phyloP scores from a whole-genome alignment of 2,329 filamentous ascomycete species.

The Fusarium devonianum region DNA sequence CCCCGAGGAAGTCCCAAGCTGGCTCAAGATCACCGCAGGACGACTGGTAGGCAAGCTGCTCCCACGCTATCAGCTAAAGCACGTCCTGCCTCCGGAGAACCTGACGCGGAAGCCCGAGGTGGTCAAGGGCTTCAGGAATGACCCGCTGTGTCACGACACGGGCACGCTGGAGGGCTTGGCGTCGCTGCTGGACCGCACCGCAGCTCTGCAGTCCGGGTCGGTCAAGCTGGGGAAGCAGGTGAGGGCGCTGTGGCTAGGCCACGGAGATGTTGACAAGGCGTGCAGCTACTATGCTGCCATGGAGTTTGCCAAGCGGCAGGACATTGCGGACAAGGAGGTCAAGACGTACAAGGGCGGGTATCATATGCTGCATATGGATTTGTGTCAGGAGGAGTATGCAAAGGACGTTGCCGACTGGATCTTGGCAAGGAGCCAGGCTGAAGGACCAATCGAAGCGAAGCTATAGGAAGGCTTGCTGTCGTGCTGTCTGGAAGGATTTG shows the following conservation, averaged over 20 bases:
- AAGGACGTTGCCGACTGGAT: constrained; percentile 74
- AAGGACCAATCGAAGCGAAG: constrained; percentile 45
- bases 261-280: constrained; percentile 77
- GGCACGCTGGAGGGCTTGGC: constrained; percentile 85
- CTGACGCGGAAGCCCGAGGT: constrained; percentile 73
- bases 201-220: constrained; percentile 63
- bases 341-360: constrained; percentile 79
- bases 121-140: constrained; percentile 65
- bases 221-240: constrained; percentile 62
- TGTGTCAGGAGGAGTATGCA: constrained; percentile 60
- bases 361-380: constrained; percentile 75
- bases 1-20: constrained; percentile 67
- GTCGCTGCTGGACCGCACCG: constrained; percentile 77
- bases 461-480: constrained; percentile 41
- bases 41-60: constrained; percentile 72
- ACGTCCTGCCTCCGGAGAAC: constrained; percentile 68
- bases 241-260: constrained; percentile 72
- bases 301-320: constrained; percentile 66
- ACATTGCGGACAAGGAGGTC: constrained; percentile 72
- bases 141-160: constrained; percentile 79
- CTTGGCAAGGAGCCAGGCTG: constrained; percentile 50
- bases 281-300: constrained; percentile 71
- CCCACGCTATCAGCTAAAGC: constrained; percentile 71
- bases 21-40: constrained; percentile 69
- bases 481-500: background rate